Evolutionary conservation across 2,329 filamentous ascomycete species (phyloP), one percentile per base, ranked within the genome.

Genomic region (Aspergillus ruber): DNA sequence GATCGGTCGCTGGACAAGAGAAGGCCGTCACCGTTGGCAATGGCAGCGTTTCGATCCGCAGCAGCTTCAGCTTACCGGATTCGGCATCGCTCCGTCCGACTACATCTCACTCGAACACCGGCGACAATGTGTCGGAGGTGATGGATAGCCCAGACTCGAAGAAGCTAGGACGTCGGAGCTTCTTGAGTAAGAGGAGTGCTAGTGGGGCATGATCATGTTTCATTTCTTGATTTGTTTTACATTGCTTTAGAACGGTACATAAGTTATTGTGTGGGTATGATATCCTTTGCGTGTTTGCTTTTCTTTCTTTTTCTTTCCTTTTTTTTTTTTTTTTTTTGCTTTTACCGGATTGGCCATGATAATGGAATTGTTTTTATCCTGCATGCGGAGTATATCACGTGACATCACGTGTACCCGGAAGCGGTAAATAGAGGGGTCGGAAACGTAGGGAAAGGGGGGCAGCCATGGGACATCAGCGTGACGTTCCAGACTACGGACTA

Each of bases 1-100:
- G 78, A 7, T 80, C 77, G 1, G 80, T 81, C 2, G 73, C 76
- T 1, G 81, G 80, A 9, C 74, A 77, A 27, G 85, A 91, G 57
- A 93, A 91, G 74, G 75, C 81, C 36, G 70, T 98, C 45, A 79
- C 74, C 29, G 83, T 90, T 21, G 91, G 91, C 10, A 76, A 73
- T 32, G 90, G 89, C 20, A 78, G 71, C 1, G 84, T 96, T 1
- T 75, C 82, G 0, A 66, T 96, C 42, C 85, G 83, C 72, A 93
- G 85, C 63, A 81, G 74, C 46, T 96, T 95, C 61, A 73, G 73
- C 21, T 69, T 0, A 70, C 74, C 1, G 84, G 82, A 41, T 50
- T 21, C 15, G 10, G 15, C 53, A 35, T 63, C 56, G 17, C 54
- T 62, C 41, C 59, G 68, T 17, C 68, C 69, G 9, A 59, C 60